These are phyloP conservation scores for Colletotrichum paranaense DNA, from an alignment of 2,329 filamentous ascomycete species.

Conservation along the genomic window DNA sequence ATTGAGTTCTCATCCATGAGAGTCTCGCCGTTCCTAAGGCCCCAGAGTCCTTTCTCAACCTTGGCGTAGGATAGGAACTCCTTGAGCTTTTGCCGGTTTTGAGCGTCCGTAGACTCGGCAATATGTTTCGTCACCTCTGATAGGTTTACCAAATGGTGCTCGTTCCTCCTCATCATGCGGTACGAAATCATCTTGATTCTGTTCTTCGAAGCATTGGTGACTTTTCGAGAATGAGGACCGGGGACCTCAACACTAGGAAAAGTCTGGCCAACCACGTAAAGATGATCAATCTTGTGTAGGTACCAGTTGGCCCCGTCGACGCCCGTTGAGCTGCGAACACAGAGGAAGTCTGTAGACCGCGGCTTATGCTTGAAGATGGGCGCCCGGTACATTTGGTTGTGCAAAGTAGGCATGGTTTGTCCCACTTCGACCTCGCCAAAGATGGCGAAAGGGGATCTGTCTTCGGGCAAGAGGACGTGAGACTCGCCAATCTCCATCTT, in stretches of 20 bases:
- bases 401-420: constrained; percentile 88
- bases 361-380: constrained; percentile 90
- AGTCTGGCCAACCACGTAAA: constrained; percentile 92
- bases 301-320: constrained; percentile 83
- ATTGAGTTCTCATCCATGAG: constrained; percentile 85
- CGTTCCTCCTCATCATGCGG: constrained; percentile 83
- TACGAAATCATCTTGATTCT: constrained; percentile 96
- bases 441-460: constrained; percentile 94
- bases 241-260: constrained; percentile 94
- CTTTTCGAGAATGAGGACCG: constrained; percentile 91
- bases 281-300: constrained; percentile 88
- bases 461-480: constrained; percentile 87
- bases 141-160: constrained; percentile 75
- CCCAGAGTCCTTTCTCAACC: constrained; percentile 85
- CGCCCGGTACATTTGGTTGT: constrained; percentile 95
- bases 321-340: constrained; percentile 85
- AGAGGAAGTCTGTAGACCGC: constrained; percentile 84
- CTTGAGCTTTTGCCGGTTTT: constrained; percentile 96
- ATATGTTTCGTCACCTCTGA: constrained; percentile 93
- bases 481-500: constrained; percentile 91
- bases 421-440: constrained; percentile 94
- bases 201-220: constrained; percentile 97
- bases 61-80: constrained; percentile 95
- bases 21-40: constrained; percentile 76
- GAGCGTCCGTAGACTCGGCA: constrained; percentile 91